Base-by-base conservation (phyloP, 1,139 yeast species). In the Pichia sp. region DNA sequence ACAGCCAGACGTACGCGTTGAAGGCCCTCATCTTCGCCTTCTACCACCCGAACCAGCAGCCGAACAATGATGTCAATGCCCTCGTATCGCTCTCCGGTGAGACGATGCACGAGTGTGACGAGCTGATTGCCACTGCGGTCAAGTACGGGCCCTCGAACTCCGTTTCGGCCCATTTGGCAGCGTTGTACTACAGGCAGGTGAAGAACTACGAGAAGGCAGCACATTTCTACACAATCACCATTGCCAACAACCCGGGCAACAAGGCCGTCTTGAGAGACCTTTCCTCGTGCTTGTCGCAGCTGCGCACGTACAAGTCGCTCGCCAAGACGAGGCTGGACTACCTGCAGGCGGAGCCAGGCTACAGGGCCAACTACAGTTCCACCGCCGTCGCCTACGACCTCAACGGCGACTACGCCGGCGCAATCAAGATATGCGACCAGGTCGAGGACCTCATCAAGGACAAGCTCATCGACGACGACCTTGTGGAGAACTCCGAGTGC, bases 291-390 rank as follows among this genome's bases (percentile, higher is more conserved):
- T 95, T 91, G 64, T 74, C 87, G 36, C 98, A 93, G 62, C 74
- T 76, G 55, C 81, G 96, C 56, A 93, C 88, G 64, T 89, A 74
- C 66, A 80, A 78, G 60, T 76, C 77, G 37, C 76, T 87, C 59
- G 75, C 78, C 7, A 77, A 71, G 18, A 78, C 93, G 2, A 79
- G 98, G 62, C 82, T 80, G 56, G 76, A 76, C 46, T 82, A 83
- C 63, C 75, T 95, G 68, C 88, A 86, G 61, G 78, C 79, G 42
- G 87, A 82, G 61, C 85, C 96, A 12, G 96, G 96, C 0, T 85
- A 81, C 65, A 79, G 97, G 59, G 93, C 95, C 59, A 86, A 89
- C 64, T 95, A 98, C 97, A 87, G 96, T 2, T 85, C 87, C 0
- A 74, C 87, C 51, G 97, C 96, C 0, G 76, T 88, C 41, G 96